Evolutionary conservation across 805 yeast species (phyloP).

Genomic region (Wickerhamomyces silvicola): DNA sequence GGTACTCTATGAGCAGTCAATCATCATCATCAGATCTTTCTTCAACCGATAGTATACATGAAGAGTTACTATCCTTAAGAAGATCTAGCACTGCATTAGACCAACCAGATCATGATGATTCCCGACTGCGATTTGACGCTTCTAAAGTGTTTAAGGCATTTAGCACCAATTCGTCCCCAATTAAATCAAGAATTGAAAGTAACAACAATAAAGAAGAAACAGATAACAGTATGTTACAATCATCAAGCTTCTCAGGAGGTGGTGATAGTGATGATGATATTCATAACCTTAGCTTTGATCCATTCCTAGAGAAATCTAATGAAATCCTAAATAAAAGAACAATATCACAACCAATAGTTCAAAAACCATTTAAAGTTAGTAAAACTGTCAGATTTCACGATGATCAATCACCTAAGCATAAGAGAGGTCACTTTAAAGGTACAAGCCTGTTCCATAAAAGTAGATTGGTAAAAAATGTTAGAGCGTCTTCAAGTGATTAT

Average conservation of each 20-base stretch:
- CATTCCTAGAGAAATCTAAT: conserved; percentile 1
- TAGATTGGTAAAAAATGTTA: too few species aligned
- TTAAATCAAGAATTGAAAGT: not conserved
- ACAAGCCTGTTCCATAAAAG: too few species aligned
- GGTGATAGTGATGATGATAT: conserved; percentile 1
- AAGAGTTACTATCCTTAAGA: not conserved
- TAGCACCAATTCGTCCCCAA: conserved; percentile 4
- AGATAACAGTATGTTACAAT: not conserved
- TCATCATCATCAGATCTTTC: not conserved
- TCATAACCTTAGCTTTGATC: conserved; percentile 1
- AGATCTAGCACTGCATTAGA: not conserved
- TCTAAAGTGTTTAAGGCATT: too few species aligned
- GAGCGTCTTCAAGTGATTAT: conserved; percentile 19
- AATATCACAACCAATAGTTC: conserved; percentile 1
- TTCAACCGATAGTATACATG: conserved; percentile 1
- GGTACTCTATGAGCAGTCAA: not conserved
- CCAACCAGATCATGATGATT: conserved; percentile 4
- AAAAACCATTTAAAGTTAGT: conserved; percentile 2
- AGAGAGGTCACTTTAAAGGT: not conserved
- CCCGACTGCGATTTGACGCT: too few species aligned
- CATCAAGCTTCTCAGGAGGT: not conserved
- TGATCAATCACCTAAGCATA: too few species aligned
- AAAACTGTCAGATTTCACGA: conserved; percentile 6
- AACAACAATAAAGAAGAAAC: not conserved
- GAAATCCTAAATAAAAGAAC: too few species aligned